Base-by-base conservation (phyloP, 2,329 filamentous ascomycete species). In the Beauveria sp. region DNA sequence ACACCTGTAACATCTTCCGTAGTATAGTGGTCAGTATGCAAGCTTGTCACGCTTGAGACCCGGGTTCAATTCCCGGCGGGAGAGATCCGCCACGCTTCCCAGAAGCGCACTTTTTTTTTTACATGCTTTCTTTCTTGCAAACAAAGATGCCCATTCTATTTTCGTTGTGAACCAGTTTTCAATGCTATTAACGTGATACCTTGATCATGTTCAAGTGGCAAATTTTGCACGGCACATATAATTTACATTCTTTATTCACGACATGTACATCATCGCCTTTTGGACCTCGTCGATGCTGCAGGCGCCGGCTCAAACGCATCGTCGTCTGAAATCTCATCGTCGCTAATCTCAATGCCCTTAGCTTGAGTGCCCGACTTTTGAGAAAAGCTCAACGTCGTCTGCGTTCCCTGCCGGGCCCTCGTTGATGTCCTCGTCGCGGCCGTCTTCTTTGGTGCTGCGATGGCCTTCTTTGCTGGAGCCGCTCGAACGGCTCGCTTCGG, bases 291-390 rank as follows among this genome's bases (percentile, higher is more conserved):
- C 20, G 72, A 64, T 14, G 69, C 51, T 24, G 71, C 65, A 0
- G 78, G 78, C 55, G 79, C 76, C 6, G 81, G 76, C 70, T 86
- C 83, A 70, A 88, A 87, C 0, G 78, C 73, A 70, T 85, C 82
- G 48, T 85, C 83, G 61, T 85, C 83, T 0, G 80, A 84, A 50
- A 88, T 85, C 70, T 86, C 84, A 68, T 88, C 85, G 62, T 86
- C 84, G 63, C 84, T 87, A 59, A 87, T 81, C 67, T 86, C 83
- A 18, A 83, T 68, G n/a, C 77, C 76, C 43, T 79, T 75, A 40
- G 78, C 71, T 64, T 81, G 77, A 34, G 77, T 75, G 8, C 73
- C 70, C 3, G 75, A 71, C 63, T 71, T 70, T 65, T 80, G 75
- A 10, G 78, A 79, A 64, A 84, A 84, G 63, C 73, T 81, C 26